Base-by-base conservation (phyloP, 495 filamentous ascomycete species). In the Halenospora varia region DNA sequence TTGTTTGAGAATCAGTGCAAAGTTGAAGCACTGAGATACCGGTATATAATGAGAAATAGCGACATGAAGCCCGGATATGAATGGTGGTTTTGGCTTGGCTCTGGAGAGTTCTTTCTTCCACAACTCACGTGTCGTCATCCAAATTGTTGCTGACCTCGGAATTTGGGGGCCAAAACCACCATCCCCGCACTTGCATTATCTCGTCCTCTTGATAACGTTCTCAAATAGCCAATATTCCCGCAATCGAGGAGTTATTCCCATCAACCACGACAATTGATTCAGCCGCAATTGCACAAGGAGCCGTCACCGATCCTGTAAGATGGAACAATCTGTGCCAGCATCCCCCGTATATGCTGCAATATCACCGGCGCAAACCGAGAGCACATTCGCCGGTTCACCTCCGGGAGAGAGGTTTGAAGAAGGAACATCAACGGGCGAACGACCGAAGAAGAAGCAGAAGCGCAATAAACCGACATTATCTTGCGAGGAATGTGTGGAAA, bases 381-480 rank as follows among this genome's bases (percentile, higher is more conserved):
- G 60, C 25, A 57, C 54, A 1, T 52, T 48, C 18, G 26, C 29
- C n/a, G 48, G 40, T 19, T 62, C 57, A 6, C 59, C 59, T 25
- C 9, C 47, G 6, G 20, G 8, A 6, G 25, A 53, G 24, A 45
- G 55, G 17, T 2, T 11, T 39, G 59, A 61, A 19, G 47, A 62
- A 41, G 56, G 45, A 25, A 6, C 23, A 45, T 53, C 46, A 9
- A 45, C 24, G 3, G 8, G 20, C n/a, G 61, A 58, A 46, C 74
- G 71, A 6, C 52, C 64, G 2, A 77, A 70, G 69, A 86, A 85
- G 69, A 87, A 84, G 68, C 85, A 88, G 68, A 88, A 86, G 67
- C 75, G 86, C 22, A 90, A 90, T 70, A 90, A 90, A 64, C 86
- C 86, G 3, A 90, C 86, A 1, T 63, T 90, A 41, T 87, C 84